These are phyloP conservation scores for Chenopodium quinoa DNA, from an alignment of 148 eudicot species.

Conservation along the genomic window DNA sequence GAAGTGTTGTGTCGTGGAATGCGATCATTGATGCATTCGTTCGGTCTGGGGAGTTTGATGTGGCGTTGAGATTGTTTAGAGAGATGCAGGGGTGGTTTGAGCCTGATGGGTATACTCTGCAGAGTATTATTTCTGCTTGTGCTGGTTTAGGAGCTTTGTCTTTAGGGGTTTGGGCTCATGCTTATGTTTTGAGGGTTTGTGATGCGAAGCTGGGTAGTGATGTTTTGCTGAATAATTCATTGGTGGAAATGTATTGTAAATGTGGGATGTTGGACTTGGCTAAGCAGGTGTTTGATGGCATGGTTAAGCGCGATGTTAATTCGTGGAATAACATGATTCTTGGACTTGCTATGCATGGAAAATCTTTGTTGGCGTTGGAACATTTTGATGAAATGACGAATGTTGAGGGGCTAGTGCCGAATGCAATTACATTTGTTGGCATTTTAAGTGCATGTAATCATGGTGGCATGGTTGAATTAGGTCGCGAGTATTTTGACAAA, in stretches of 20 bases:
- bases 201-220: conserved; percentile 23
- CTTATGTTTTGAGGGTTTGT: conserved; percentile 46
- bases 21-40: conserved; percentile 61
- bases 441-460: conserved; percentile 70
- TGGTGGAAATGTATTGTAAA: conserved; percentile 77
- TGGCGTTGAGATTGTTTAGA: conserved; percentile 47
- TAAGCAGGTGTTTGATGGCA: conserved; percentile 52
- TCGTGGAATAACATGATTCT: conserved; percentile 75
- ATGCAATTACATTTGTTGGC: conserved; percentile 71
- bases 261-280: conserved; percentile 61
- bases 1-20: conserved; percentile 71
- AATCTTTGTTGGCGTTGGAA: conserved; percentile 43
- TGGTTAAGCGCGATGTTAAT: conserved; percentile 51
- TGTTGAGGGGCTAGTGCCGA: conserved; percentile 45
- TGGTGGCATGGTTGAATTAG: conserved; percentile 55
- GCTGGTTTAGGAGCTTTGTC: conserved; percentile 69
- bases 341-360: conserved; percentile 65
- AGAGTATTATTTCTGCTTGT: conserved; percentile 59
- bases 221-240: conserved; percentile 48
- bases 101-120: conserved; percentile 68
- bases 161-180: conserved; percentile 71
- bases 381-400: conserved; percentile 46
- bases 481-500: conserved; percentile 48
- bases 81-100: conserved; percentile 48
- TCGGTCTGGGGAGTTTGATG: conserved; percentile 55